Evolutionary conservation across 768 basidiomycete genomes (phyloP), one percentile per base, ranked within the genome.

Genomic region (Lactarius sanguifluus): DNA sequence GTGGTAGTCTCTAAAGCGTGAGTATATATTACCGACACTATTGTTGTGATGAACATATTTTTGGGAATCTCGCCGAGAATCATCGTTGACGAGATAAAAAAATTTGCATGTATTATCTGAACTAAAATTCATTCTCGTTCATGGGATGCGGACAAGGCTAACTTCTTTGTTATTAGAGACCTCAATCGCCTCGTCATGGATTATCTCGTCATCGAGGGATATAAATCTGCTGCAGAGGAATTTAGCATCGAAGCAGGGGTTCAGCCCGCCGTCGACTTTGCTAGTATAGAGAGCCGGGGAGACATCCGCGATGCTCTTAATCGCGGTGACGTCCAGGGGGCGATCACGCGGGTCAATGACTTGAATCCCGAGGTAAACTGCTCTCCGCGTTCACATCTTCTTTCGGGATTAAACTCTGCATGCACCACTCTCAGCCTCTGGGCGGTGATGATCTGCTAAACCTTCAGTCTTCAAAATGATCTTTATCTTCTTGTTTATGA

Each of bases 11-110:
- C 91, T 36, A 96, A 96, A 82, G 79, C 87, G 96, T 98, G 85
- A 89, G 94, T 25, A 13, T 5, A 50, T 25, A 16, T 47, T 23
- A 57, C 59, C 30, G 18, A 28, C 61, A 63, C 57, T 64, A 23
- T 55, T 67, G 59, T 54, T 75, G 79, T 76, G 89, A 90, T 90
- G 89, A 91, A 77, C 80, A 79, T 83, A 77, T 75, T 76, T 38
- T 89, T 98, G 96, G 96, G 96, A 99, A 98, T 98, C 96, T 98
- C 96, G 95, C 96, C 89, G 94, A 93, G 77, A 68, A 73, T 77
- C 75, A 56, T 57, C 73, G 70, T 80, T 87, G 90, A 89, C 81
- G 88, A 90, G 82, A 66, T 71, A 72, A 73, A 79, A 75, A 32
- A 81, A 12, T 85, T 79, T 88, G 87, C 87, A 92, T 92, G 86